Evolutionary conservation across 2,329 filamentous ascomycete species (phyloP), one percentile per base, ranked within the genome.

Genomic region (Fusarium scirpi): DNA sequence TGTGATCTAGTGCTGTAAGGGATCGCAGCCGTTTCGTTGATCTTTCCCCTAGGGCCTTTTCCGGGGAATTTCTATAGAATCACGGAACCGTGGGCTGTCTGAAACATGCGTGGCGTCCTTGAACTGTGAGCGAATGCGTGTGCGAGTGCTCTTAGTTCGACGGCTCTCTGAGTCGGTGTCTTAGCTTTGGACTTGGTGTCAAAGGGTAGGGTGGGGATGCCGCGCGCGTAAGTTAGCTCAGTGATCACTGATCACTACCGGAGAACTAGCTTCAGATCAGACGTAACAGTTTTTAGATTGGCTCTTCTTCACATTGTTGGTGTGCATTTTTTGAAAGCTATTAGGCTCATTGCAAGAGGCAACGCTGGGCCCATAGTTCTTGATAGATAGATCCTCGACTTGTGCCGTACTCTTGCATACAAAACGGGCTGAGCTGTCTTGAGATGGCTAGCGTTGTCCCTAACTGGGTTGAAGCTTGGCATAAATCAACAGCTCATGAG

Each of bases 211-310:
- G 68, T 66, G 69, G 68, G 30, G 69, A 65, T 71, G 40, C 68
- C 68, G 68, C 64, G 69, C 69, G 69, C 65, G 69, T 71, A 68
- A 54, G 45, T 67, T 60, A 66, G 45, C 34, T 43, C 25, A 27
- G 15, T 34, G 18, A 53, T 48, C 34, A 47, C 20, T 34, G 24
- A 43, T 48, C 34, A 47, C 25, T 30, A 27, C 58, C n/a, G 32
- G 24, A 58, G 40, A 48, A 38, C 32, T 65, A 49, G 44, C 54
- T 49, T 57, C 44, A 48, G 20, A 30, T n/a, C 30, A 56, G 27
- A 46, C 27, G 25, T 22, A 46, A 40, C 34, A 53, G 34, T 24
- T 43, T 25, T 41, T 18, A 43, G 49, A 53, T 40, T 53, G 27
- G 32, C 29, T 53, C 32, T 51, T 25, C 16, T 53, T 52, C 18